Conservation (phyloP, 2,329 filamentous ascomycete species). For the Xylariaceae sp. region DNA sequence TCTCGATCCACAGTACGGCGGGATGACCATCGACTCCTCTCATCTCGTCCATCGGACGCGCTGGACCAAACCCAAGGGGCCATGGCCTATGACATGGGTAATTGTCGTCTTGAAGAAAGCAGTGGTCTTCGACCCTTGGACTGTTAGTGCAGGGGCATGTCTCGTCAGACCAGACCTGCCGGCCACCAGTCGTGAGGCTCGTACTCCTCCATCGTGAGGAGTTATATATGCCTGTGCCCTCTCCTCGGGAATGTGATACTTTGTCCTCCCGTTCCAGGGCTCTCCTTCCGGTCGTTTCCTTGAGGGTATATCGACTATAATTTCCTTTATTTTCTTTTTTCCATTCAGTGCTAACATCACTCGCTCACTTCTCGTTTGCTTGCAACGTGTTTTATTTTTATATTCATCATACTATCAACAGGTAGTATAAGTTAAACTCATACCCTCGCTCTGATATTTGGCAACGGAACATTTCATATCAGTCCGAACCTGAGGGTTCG, state of each 20-base stretch:
- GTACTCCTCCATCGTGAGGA: conserved; percentile 17
- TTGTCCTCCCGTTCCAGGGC: conserved; percentile 20
- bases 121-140: conserved; percentile 21
- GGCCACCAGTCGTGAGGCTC: conserved; percentile 21
- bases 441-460: conserved; percentile 19
- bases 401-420: conserved; percentile 19
- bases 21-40: conserved; percentile 1
- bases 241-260: conserved; percentile 12
- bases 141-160: conserved; percentile 14
- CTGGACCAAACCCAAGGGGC: conserved; percentile 17
- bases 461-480: conserved; percentile 7
- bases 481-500: conserved; percentile 9
- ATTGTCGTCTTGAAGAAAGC: conserved; percentile 17
- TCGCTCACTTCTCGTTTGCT: conserved; percentile 44
- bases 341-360: conserved; percentile 49
- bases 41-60: conserved; percentile 23
- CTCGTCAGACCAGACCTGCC: conserved; percentile 12
- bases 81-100: conserved; percentile 19
- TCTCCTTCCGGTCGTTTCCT: conserved; percentile 27
- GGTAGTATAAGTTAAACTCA: conserved; percentile 16
- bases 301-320: conserved; percentile 24
- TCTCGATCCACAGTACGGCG: conserved; percentile 8
- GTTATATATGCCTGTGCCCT: conserved; percentile 27
- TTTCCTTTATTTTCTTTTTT: conserved; percentile 31
- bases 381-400: conserved; percentile 32